Percentiles rank a stretch among this genome's conserved stretches.
Evolutionary conservation across 805 yeast species (phyloP).

Genomic region (Saccharomycopsis javanensis): DNA sequence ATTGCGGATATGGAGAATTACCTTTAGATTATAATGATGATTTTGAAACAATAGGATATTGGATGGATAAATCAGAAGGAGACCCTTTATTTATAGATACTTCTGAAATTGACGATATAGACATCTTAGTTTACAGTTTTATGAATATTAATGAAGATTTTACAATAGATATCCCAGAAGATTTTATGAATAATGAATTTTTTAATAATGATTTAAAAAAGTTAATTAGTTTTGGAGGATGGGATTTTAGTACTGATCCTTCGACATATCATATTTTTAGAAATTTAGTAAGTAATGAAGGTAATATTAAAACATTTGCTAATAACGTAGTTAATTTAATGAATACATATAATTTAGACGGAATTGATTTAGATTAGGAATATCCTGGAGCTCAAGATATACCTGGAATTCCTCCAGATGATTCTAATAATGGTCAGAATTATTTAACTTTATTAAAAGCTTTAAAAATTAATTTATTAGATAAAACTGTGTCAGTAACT

Average conservation of each 20-base stretch:
- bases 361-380: constrained; percentile 94
- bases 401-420: not conserved
- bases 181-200: not conserved
- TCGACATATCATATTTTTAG: not conserved
- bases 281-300: constrained; percentile 14
- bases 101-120: not conserved
- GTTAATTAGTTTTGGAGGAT: constrained; percentile 6
- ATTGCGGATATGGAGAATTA: constrained; percentile 1
- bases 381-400: constrained; percentile 41
- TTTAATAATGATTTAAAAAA: not conserved
- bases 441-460: not conserved
- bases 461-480: not conserved
- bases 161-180: not conserved
- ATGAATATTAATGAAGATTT: not conserved
- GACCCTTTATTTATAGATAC: not conserved
- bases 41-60: not conserved
- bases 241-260: constrained; percentile 4
- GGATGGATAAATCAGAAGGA: not conserved
- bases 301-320: constrained; percentile 37
- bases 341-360: constrained; percentile 61
- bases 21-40: not conserved
- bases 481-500: not conserved
- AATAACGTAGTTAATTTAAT: constrained; percentile 38
- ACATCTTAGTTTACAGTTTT: not conserved
- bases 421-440: not conserved